A percentile compares a stretch with the other conserved stretches of the same genome.
phyloP scores from a whole-genome alignment of 2,329 filamentous ascomycete species.

The Botrytis fabae region DNA sequence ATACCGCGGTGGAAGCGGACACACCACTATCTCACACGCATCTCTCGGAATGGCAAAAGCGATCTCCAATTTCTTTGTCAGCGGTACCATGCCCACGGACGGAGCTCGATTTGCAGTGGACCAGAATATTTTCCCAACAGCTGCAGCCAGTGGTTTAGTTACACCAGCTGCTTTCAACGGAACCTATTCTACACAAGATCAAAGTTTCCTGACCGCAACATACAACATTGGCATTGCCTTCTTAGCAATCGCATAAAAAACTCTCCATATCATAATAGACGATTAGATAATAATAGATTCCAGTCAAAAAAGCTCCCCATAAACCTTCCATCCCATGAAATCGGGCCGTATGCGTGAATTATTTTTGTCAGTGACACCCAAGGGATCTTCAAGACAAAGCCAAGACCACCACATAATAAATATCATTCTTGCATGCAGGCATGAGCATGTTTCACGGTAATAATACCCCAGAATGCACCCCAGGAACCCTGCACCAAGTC shows the following conservation, averaged over 20 bases:
- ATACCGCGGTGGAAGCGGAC: conserved; percentile 25
- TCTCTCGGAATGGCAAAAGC: conserved; percentile 15
- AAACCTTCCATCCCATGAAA: neutral
- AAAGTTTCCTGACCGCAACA: neutral
- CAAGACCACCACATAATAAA: neutral
- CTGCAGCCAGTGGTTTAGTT: neutral
- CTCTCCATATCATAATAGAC: neutral
- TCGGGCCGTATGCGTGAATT: conserved; percentile 4
- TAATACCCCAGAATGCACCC: conserved; percentile 4
- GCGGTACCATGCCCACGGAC: neutral
- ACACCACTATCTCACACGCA: conserved; percentile 19
- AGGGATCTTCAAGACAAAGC: neutral
- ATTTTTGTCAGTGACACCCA: neutral
- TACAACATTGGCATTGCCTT: neutral
- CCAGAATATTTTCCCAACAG: neutral
- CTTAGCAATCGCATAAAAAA: neutral
- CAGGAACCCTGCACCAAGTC: neutral
- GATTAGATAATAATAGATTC: neutral
- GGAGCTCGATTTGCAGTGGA: neutral
- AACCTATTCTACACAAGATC: neutral
- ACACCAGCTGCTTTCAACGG: conserved; percentile 6
- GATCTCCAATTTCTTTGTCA: neutral
- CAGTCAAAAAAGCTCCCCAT: neutral
- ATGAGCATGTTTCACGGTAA: neutral
- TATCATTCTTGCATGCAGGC: conserved; percentile 13